These are phyloP conservation scores for Phytophthora chlamydospora DNA, from an alignment of 352 stramenopile species.

Conservation along the genomic window DNA sequence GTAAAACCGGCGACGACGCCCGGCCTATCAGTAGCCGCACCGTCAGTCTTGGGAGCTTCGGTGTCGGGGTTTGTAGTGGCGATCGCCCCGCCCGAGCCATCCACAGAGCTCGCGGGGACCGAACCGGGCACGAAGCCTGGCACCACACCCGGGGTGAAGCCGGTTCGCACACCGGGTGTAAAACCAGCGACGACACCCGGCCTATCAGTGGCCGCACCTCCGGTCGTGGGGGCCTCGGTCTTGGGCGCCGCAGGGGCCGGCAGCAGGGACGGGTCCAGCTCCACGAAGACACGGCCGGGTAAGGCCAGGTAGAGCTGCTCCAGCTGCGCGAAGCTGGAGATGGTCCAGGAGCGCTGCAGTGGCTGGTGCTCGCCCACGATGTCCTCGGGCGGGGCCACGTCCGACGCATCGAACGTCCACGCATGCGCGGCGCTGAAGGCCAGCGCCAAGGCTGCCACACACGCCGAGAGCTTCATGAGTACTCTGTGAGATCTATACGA, in stretches of 20 bases:
- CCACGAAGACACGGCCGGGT: constrained; percentile 63
- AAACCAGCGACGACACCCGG: no score
- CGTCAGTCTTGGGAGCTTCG: no score
- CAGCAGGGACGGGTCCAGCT: constrained; percentile 44
- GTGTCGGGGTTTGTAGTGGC: no score
- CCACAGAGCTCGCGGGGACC: no score
- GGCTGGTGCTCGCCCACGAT: constrained; percentile 47
- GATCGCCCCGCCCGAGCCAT: no score
- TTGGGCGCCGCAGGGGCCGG: constrained; percentile 2
- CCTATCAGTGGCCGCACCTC: no score
- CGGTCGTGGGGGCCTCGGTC: constrained; percentile 3
- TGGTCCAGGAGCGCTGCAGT: constrained; percentile 46
- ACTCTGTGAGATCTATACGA: neutral
- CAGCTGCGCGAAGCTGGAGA: constrained; percentile 49
- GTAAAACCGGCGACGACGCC: no score
- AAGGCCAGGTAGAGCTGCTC: constrained; percentile 57
- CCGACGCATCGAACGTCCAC: constrained; percentile 44
- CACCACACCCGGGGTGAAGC: no score
- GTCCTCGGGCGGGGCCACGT: constrained; percentile 33
- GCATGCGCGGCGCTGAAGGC: constrained; percentile 19
- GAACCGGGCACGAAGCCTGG: no score
- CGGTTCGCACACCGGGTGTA: no score
- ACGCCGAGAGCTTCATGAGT: constrained; percentile 37
- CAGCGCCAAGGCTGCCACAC: constrained; percentile 26
- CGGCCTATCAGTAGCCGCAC: no score